Evolutionary conservation across 1,139 yeast species (phyloP), one percentile per base, ranked within the genome.

Genomic region (Schwanniomyces etchellsii): DNA sequence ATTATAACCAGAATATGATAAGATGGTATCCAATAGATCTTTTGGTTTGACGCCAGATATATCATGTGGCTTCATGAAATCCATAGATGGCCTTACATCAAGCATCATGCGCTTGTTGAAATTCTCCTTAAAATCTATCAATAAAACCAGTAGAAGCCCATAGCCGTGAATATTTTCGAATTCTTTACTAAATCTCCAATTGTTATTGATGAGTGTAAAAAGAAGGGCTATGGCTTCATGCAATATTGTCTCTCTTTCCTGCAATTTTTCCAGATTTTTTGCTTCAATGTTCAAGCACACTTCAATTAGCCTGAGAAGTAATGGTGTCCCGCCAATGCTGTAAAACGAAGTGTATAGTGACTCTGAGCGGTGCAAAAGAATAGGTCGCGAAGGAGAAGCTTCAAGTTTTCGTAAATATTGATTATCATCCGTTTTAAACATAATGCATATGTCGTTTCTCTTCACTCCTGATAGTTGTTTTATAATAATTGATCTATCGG

Each of bases 151-250:
- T 11, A 67, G 40, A 6, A 64, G 48, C 6, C 64, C 66, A 36
- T 61, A 65, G 1, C 74, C 73, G 40, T 60, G 59, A n/a, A 51
- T 44, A 31, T 57, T 59, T 32, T 66, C 73, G 37, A 67, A 66
- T 34, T 67, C 73, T 34, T 60, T 60, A 30, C 48, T 42, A 24
- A 65, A 42, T 27, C 70, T 42, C 69, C 71, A 64, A 36, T 60
- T 52, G 29, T 55, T 54, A 12, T 50, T 44, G n/a, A 64, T 34
- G 4, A 57, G 36, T 2, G 44, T 39, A 14, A 66, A 48, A 12
- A 65, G 36, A 2, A 63, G 32, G 3, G 45, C 36, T 16, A 65
- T 35, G 2, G 54, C 30, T 20, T 46, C 46, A 20, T 45, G 44
- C 3, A 63, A 39, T 4, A 52, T 34, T 3, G 48, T 35, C 28